These are phyloP conservation scores for Picochlorum costavermella DNA, from an alignment of 139 green algal genomes.

Conservation along the genomic window DNA sequence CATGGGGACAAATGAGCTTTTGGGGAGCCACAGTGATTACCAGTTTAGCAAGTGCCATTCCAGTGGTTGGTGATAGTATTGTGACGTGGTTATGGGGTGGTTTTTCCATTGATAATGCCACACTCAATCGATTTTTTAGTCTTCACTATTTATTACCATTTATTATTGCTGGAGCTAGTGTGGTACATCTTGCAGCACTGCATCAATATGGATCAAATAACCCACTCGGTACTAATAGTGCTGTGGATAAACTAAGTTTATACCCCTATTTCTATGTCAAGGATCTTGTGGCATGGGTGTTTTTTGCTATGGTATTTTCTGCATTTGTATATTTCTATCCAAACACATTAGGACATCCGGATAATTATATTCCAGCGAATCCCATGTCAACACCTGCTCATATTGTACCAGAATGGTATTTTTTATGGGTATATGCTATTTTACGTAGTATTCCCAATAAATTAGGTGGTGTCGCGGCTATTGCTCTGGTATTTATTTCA, in stretches of 20 bases:
- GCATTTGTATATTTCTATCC: conserved; percentile 26
- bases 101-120: conserved; percentile 19
- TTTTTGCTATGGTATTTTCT: conserved; percentile 28
- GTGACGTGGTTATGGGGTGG: conserved; percentile 20
- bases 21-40: conserved; percentile 4
- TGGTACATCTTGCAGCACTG: conserved; percentile 48
- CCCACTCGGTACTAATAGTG: conserved; percentile 42
- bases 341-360: conserved; percentile 47
- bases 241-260: conserved; percentile 44
- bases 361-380: conserved; percentile 59
- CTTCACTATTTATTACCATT: conserved; percentile 13
- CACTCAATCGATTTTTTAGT: conserved; percentile 17
- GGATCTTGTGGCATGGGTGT: conserved; percentile 39
- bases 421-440: conserved; percentile 62
- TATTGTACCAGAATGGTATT: conserved; percentile 69
- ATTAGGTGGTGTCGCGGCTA: conserved; percentile 55
- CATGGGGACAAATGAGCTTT: conserved; percentile 7
- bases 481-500: conserved; percentile 53
- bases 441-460: conserved; percentile 66
- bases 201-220: conserved; percentile 59
- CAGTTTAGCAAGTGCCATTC: conserved; percentile 15
- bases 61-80: conserved; percentile 12
- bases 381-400: conserved; percentile 58
- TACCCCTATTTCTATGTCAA: conserved; percentile 55
- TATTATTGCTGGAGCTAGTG: conserved; percentile 35